Conservation (phyloP, 139 green algal genomes). For the Closterium sp. region DNA sequence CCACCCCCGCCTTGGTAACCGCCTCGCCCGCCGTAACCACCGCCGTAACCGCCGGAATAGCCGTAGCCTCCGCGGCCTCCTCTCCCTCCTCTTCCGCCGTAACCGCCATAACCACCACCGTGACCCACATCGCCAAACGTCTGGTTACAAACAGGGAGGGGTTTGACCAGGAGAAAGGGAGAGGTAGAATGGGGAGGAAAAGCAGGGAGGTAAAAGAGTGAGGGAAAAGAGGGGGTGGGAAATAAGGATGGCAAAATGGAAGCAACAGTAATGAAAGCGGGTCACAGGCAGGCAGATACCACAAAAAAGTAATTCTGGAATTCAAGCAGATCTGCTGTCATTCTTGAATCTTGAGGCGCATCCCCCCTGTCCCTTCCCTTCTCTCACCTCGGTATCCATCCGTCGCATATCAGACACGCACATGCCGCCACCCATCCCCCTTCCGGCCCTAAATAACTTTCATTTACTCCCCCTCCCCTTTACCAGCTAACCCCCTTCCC, state of each 20-base stretch:
- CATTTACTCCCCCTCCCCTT: too few species aligned
- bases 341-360: too few species aligned
- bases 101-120: not conserved
- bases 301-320: too few species aligned
- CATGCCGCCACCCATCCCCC: too few species aligned
- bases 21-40: not conserved
- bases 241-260: not conserved
- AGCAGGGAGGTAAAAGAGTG: not conserved
- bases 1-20: not conserved
- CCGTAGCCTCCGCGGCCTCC: slow-evolving; percentile 1
- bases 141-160: not conserved
- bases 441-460: too few species aligned
- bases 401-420: too few species aligned
- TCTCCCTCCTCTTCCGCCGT: not conserved
- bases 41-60: not conserved
- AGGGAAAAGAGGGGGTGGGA: not conserved
- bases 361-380: too few species aligned
- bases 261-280: not conserved
- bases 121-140: not conserved
- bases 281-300: not conserved
- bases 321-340: too few species aligned
- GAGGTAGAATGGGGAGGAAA: not conserved
- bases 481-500: too few species aligned
- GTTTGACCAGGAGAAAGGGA: not conserved
- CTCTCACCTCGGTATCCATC: too few species aligned